Conservation (phyloP, 2,329 filamentous ascomycete species). For the Microdochium nivale region DNA sequence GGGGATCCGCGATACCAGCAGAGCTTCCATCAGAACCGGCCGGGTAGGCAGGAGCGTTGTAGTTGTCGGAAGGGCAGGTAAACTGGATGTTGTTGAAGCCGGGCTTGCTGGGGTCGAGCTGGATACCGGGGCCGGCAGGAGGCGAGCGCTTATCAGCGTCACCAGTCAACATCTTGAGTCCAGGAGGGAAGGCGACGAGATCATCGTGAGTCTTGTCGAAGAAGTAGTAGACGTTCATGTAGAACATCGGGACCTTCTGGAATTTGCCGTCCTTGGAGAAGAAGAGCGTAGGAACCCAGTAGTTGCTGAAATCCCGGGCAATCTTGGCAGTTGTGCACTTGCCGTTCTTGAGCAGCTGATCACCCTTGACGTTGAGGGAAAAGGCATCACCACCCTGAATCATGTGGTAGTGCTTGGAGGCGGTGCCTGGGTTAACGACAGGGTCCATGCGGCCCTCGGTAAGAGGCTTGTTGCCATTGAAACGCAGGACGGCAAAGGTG, state of each 20-base stretch:
- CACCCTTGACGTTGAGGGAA: slow-evolving; percentile 50
- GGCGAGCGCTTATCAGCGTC: slow-evolving; percentile 48
- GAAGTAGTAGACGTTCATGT: slow-evolving; percentile 73
- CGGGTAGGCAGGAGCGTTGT: slow-evolving; percentile 43
- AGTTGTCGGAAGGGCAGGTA: slow-evolving; percentile 48
- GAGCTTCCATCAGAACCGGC: slow-evolving; percentile 42
- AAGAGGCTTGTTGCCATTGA: slow-evolving; percentile 56
- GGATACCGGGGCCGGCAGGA: slow-evolving; percentile 35
- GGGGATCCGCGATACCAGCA: slow-evolving; percentile 45
- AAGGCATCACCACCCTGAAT: slow-evolving; percentile 66
- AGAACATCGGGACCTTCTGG: slow-evolving; percentile 59
- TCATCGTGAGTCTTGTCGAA: slow-evolving; percentile 57
- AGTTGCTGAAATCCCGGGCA: slow-evolving; percentile 62
- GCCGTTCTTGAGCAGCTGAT: slow-evolving; percentile 44
- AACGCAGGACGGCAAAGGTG: slow-evolving; percentile 62
- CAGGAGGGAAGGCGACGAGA: slow-evolving; percentile 60
- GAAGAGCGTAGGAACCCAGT: slow-evolving; percentile 69
- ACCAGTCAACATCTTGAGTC: slow-evolving; percentile 64
- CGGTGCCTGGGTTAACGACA: slow-evolving; percentile 52
- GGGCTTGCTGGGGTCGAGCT: slow-evolving; percentile 43
- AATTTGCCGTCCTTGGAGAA: slow-evolving; percentile 57
- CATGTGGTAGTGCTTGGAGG: slow-evolving; percentile 58
- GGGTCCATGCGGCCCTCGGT: slow-evolving; percentile 57
- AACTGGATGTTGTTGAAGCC: slow-evolving; percentile 46
- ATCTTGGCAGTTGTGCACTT: slow-evolving; percentile 64